Evolutionary conservation across 1,284 basidiomycete species (phyloP).

Genomic region (Ustilago trichophora): DNA sequence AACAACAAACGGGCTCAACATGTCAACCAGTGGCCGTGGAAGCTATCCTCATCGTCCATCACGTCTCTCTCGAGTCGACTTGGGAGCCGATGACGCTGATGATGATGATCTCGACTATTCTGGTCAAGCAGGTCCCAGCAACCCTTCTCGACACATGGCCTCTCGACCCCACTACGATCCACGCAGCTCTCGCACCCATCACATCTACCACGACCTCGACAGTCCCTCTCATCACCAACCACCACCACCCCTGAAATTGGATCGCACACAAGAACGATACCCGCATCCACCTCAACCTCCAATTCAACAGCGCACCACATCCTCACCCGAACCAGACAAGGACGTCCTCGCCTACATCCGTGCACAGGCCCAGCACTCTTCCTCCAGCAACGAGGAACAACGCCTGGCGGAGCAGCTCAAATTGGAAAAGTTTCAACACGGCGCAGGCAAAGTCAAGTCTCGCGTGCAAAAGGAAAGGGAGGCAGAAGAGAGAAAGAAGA

Average conservation of each 20-base stretch:
- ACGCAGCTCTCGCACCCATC: not conserved
- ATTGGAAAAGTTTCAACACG: constrained; percentile 38
- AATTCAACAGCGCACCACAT: not conserved
- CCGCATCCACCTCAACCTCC: not conserved
- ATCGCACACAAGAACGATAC: not conserved
- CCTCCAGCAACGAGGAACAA: constrained; percentile 2
- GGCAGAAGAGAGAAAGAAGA: constrained; percentile 50
- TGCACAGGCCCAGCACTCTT: constrained; percentile 9
- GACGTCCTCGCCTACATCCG: constrained; percentile 41
- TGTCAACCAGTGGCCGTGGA: constrained; percentile 1
- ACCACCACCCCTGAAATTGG: not conserved
- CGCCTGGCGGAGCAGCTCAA: constrained; percentile 35
- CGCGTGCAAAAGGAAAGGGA: constrained; percentile 53
- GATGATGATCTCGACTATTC: constrained; percentile 37
- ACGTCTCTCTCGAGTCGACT: constrained; percentile 13
- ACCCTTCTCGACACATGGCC: constrained; percentile 9
- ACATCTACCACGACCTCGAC: not conserved
- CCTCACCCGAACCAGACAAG: constrained; percentile 34
- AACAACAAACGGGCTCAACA: too few species aligned
- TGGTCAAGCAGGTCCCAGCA: constrained; percentile 28
- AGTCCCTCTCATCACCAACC: not conserved
- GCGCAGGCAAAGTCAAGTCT: constrained; percentile 43
- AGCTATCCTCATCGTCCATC: constrained; percentile 5
- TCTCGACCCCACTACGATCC: constrained; percentile 1
- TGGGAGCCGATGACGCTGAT: constrained; percentile 13